Evolutionary conservation across 805 yeast species (phyloP).

Genomic region (Grigorovia jiainica): DNA sequence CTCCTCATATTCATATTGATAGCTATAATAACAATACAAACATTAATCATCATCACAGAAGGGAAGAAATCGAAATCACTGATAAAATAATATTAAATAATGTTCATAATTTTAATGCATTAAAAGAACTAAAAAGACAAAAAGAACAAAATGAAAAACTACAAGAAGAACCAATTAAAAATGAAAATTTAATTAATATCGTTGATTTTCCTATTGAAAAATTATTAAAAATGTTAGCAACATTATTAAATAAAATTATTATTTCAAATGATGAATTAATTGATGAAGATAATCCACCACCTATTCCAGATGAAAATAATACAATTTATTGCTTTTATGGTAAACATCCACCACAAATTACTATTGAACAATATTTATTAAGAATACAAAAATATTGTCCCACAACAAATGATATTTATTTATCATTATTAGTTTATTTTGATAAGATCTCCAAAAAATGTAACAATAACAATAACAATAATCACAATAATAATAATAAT

Average conservation of each 20-base stretch:
- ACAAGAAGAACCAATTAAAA: not conserved
- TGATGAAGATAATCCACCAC: not conserved
- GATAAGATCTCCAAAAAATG: constrained; percentile 78
- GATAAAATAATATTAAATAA: not conserved
- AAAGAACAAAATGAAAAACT: too few species aligned
- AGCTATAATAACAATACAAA: too few species aligned
- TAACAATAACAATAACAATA: constrained; percentile 8
- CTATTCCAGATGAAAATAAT: not conserved
- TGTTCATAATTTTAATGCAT: too few species aligned
- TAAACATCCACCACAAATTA: constrained; percentile 86
- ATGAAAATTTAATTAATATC: constrained; percentile 36
- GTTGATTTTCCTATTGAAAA: constrained; percentile 77
- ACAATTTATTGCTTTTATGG: constrained; percentile 56
- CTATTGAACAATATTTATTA: constrained; percentile 76
- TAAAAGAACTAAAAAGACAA: not conserved
- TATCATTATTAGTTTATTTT: constrained; percentile 81
- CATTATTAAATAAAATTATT: constrained; percentile 41
- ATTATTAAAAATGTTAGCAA: constrained; percentile 72
- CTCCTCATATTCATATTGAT: too few species aligned
- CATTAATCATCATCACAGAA: too few species aligned
- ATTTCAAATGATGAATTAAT: constrained; percentile 23
- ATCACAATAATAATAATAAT: not conserved
- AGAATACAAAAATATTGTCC: constrained; percentile 94
- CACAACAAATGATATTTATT: constrained; percentile 89
- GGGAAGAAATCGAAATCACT: not conserved